A percentile compares a stretch with the other conserved stretches of the same genome.
These are phyloP conservation scores for Sphaerulina musiva DNA, from an alignment of 2,329 filamentous ascomycete species.

Conservation along the genomic window DNA sequence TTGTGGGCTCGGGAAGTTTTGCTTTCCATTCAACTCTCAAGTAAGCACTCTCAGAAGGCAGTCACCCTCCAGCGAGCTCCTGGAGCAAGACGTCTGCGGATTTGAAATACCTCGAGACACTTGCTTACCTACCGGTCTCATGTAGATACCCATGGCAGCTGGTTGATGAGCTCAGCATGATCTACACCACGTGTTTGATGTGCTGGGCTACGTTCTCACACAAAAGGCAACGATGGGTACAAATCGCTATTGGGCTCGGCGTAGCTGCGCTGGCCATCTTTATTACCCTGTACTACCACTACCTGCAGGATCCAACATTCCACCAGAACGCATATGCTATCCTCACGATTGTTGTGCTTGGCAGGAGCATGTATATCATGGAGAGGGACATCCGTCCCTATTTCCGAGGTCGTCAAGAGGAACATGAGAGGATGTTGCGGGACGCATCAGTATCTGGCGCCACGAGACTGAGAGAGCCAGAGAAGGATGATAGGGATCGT, in stretches of 20 bases:
- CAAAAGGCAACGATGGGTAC: slow-evolving; percentile 48
- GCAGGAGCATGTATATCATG: slow-evolving; percentile 73
- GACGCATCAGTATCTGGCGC: slow-evolving; percentile 21
- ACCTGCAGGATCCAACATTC: slow-evolving; percentile 73
- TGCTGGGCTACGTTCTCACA: slow-evolving; percentile 70
- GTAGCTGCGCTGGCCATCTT: slow-evolving; percentile 51
- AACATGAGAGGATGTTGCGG: slow-evolving; percentile 31
- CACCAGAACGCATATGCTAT: slow-evolving; percentile 74
- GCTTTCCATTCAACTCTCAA: slow-evolving; percentile 59
- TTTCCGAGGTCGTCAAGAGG: slow-evolving; percentile 40
- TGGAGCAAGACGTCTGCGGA: no score
- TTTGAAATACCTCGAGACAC: no score
- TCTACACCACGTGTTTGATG: slow-evolving; percentile 65
- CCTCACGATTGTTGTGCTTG: slow-evolving; percentile 62
- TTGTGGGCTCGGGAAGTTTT: slow-evolving; percentile 57
- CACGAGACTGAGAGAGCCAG: slow-evolving; percentile 36
- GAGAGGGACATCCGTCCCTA: slow-evolving; percentile 57
- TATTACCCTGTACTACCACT: slow-evolving; percentile 76
- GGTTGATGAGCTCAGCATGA: slow-evolving; percentile 65
- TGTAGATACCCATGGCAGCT: slow-evolving; percentile 60
- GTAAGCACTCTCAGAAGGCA: not conserved
- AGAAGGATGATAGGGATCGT: slow-evolving; percentile 50
- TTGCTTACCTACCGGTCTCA: not conserved
- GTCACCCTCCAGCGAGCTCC: not conserved
- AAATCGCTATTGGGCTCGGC: slow-evolving; percentile 50